Percentiles rank a stretch among this genome's conserved stretches.
These are phyloP conservation scores for Allantophomopsis cytisporea DNA, from an alignment of 2,329 filamentous ascomycete species.

Conservation along the genomic window DNA sequence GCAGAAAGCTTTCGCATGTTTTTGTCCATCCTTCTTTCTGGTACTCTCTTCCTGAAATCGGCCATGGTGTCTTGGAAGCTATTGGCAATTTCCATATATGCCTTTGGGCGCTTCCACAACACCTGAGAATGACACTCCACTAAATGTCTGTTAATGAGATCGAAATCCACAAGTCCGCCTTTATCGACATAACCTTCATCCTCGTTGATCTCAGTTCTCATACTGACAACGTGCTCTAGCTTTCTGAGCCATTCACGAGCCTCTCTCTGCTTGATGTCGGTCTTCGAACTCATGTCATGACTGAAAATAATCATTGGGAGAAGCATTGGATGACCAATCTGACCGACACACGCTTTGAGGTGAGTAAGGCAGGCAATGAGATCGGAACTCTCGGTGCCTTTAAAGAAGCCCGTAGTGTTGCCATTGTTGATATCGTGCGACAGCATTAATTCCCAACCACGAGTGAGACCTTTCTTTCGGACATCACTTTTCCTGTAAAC, in stretches of 20 bases:
- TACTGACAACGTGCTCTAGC: conserved; percentile 47
- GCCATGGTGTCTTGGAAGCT: conserved; percentile 29
- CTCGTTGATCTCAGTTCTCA: conserved; percentile 29
- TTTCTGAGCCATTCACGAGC: conserved; percentile 47
- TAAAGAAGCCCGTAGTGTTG: conserved; percentile 47
- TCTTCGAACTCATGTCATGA: conserved; percentile 39
- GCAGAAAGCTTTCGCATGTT: conserved; percentile 31
- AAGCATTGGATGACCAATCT: conserved; percentile 45
- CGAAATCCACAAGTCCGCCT: conserved; percentile 36
- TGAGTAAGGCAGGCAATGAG: conserved; percentile 35
- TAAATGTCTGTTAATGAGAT: conserved; percentile 45
- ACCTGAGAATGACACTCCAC: conserved; percentile 52
- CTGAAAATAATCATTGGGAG: conserved; percentile 45
- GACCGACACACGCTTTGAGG: conserved; percentile 33
- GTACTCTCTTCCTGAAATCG: conserved; percentile 6
- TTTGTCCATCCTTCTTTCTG: conserved; percentile 6
- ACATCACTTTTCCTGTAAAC: conserved; percentile 53
- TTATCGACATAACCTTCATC: conserved; percentile 36
- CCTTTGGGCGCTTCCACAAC: conserved; percentile 50
- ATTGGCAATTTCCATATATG: conserved; percentile 38
- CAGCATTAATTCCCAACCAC: conserved; percentile 52
- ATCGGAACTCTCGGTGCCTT: conserved; percentile 45
- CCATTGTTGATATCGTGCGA: conserved; percentile 40
- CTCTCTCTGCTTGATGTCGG: conserved; percentile 48
- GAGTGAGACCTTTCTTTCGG: conserved; percentile 47